Base-by-base conservation (phyloP, 2,329 filamentous ascomycete genomes). In the Penicillium palitans region DNA sequence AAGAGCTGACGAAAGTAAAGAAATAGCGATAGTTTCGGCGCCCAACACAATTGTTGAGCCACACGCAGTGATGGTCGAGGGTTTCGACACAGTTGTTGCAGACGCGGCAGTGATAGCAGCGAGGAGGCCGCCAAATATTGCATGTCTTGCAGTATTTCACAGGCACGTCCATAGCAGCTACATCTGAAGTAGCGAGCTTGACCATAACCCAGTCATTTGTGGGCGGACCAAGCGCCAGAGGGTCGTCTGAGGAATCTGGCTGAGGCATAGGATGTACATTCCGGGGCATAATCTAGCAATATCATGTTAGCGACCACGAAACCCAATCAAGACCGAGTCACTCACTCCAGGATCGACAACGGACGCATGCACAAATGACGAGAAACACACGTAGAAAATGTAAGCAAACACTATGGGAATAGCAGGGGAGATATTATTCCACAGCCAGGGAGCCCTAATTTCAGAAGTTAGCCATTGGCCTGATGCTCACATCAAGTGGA, bases 141-240 rank as follows among this genome's bases (percentile, higher is more conserved):
- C 95, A 99, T 19, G 93, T 96, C 72, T 93, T 93, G 84, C 95
- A 99, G 78, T 96, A 97, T 78, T 99, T 98, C 61, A 93, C 93
- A 0, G 95, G 95, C 2, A 99, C 93, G 73, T 99, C 95, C 91
- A 99, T 97, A 6, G 93, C 93, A 9, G 92, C 89, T 33, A 90
- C 89, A 29, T 79, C 79, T 10, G 85, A 86, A 59, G 88, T 88
- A 39, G 89, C 85, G 10, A 91, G 90, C 69, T 93, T 90, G 66
- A 98, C 90, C 79, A 96, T 86, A 8, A 90, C 90, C 95, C 95
- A 99, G 74, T 96, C 92, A 52, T 91, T 98, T 7, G 90, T 95
- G 1, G 92, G 87, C 19, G 93, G 93, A 1, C 90, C 91, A 44
- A 96, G 78, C 37, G 86, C 84, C 40, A 97, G 80, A 6, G 92